These are phyloP conservation scores for Rhodotorula sp. DNA, from an alignment of 1,284 basidiomycete species.

Conservation along the genomic window DNA sequence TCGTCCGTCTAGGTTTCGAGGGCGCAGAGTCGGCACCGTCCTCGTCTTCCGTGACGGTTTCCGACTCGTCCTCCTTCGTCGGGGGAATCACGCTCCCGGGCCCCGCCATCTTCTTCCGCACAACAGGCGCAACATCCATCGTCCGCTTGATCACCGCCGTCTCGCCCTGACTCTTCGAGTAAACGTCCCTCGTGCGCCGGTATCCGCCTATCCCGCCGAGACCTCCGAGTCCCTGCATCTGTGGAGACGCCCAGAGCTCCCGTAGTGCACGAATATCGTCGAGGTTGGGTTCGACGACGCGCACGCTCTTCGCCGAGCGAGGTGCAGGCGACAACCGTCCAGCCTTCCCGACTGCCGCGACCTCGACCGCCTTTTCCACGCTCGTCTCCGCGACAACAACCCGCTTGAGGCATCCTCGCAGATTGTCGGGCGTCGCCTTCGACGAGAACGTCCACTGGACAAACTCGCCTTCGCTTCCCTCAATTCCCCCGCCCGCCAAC, in stretches of 20 bases:
- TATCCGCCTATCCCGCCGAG: slow-evolving; percentile 30
- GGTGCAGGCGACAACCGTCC: too few species aligned
- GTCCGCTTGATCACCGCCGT: slow-evolving; percentile 6
- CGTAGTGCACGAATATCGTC: slow-evolving; percentile 17
- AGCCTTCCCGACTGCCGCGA: too few species aligned
- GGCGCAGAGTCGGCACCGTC: not conserved
- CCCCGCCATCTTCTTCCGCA: not conserved
- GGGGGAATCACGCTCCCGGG: slow-evolving; percentile 1
- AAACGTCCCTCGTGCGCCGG: slow-evolving; percentile 24
- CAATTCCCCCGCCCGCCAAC: not conserved
- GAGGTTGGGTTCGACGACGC: slow-evolving; percentile 23
- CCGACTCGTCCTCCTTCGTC: not conserved
- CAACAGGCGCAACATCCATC: not conserved
- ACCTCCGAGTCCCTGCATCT: slow-evolving; percentile 15
- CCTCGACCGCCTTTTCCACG: not conserved
- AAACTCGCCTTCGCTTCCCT: not conserved
- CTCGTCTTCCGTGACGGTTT: not conserved
- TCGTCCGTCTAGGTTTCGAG: not conserved
- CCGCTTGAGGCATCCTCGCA: slow-evolving; percentile 15
- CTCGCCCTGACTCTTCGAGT: slow-evolving; percentile 22
- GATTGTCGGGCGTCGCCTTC: slow-evolving; percentile 1
- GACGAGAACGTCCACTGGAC: slow-evolving; percentile 1
- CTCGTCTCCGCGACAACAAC: not conserved
- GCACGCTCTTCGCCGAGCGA: slow-evolving; percentile 9
- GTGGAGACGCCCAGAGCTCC: slow-evolving; percentile 13